phyloP scores from a whole-genome alignment of 441 rosid species.

The Jatropha multifida region DNA sequence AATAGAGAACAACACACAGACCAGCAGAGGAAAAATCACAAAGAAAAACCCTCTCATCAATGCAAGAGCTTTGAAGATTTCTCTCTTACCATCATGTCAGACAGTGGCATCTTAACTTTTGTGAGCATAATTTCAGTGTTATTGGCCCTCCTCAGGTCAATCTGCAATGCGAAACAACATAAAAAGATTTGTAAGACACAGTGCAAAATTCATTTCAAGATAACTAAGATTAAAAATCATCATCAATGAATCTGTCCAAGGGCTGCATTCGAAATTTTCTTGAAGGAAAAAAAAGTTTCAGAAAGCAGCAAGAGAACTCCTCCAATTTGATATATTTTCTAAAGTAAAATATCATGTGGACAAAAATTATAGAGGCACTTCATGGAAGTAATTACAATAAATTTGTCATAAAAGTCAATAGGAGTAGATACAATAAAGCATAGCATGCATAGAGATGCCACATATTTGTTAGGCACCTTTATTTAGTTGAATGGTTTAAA shows the following conservation, averaged over 20 bases:
- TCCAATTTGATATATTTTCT: not conserved
- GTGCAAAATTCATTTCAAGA: constrained; percentile 1
- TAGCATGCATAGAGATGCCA: too few species aligned
- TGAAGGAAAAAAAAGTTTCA: not conserved
- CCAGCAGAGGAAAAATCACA: not conserved
- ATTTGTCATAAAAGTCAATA: too few species aligned
- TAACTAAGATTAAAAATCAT: constrained; percentile 1
- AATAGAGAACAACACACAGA: constrained; percentile 2
- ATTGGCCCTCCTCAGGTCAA: constrained; percentile 96
- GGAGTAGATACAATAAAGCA: too few species aligned
- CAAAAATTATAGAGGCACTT: not conserved
- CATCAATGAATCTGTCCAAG: not conserved
- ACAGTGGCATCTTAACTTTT: constrained; percentile 96
- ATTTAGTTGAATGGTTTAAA: too few species aligned
- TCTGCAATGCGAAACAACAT: constrained; percentile 42
- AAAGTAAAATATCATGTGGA: not conserved
- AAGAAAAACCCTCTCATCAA: not conserved
- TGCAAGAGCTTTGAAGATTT: constrained; percentile 8
- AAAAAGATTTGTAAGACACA: not conserved
- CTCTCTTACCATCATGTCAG: constrained; percentile 97
- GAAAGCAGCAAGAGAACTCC: not conserved
- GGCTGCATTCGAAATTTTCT: not conserved
- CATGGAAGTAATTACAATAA: too few species aligned
- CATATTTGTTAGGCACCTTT: too few species aligned
- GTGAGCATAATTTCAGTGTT: constrained; percentile 99